Evolutionary conservation across 2,329 filamentous ascomycete species (phyloP), one percentile per base, ranked within the genome.

Genomic region (Akanthomyces lecanii): DNA sequence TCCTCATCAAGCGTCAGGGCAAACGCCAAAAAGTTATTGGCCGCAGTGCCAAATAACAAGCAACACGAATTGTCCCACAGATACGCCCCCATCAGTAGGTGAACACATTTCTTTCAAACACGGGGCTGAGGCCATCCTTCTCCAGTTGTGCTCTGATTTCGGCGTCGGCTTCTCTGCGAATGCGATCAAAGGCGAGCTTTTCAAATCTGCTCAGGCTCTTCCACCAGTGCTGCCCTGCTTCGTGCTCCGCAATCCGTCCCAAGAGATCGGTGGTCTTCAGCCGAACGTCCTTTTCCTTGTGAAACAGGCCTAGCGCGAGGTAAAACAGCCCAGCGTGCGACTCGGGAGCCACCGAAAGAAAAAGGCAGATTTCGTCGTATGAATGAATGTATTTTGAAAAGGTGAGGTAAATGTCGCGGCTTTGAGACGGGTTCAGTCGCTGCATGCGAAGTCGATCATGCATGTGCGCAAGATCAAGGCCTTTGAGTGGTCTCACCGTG

Each of bases 221-320:
- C 91, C 94, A 99, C 83, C 95, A 98, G 76, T 98, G 92, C 70
- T 92, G 85, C 1, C 95, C 95, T 11, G 92, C 95, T 71, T 96
- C 90, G 75, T 99, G 94, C 63, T 89, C 87, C 67, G 87, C 85
- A 61, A 99, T 87, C 25, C 92, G 84, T 68, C 94, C 92, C 25
- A 99, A 76, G 42, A 99, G 78, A 65, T 90, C 90, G 1, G 91
- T 89, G 2, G 91, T 90, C 62, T 86, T 87, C 68, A 89, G 77
- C 42, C 95, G 84, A 12, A 97, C 93, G 58, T 92, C 89, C 42
- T 83, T 81, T 67, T 93, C 87, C 62, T 92, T 92, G 78, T 99
- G 95, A 74, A 98, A 97, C 6, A 99, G 80, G 0, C 95, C 95
- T 58, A 98, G 83, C 5, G 89, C 91, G 30, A 99, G 78, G 70